phyloP scores from a whole-genome alignment of 2,329 filamentous ascomycete genomes.

The Fusarium multiceps region DNA sequence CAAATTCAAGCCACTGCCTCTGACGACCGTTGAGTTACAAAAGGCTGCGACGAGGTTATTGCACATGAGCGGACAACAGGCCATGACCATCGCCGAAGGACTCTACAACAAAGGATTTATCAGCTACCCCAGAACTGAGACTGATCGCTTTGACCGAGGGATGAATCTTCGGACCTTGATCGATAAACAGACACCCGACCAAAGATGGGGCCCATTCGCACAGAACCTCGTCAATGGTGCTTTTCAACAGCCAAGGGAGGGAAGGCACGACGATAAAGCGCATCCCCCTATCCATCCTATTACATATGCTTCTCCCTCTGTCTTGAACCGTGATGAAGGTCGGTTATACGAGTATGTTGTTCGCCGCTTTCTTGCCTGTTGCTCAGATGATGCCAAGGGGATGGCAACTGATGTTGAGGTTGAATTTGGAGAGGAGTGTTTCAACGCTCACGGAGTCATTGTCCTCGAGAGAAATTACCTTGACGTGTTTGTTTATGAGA shows the following conservation, averaged over 20 bases:
- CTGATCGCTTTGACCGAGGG: conserved; percentile 90
- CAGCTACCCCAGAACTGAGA: conserved; percentile 97
- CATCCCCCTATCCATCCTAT: conserved; percentile 98
- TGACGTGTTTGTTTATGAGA: conserved; percentile 95
- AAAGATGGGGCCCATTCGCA: conserved; percentile 83
- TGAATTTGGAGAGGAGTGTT: conserved; percentile 83
- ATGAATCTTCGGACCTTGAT: conserved; percentile 86
- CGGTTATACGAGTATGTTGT: conserved; percentile 93
- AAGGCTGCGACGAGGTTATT: conserved; percentile 93
- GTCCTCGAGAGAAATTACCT: conserved; percentile 93
- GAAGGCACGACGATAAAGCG: conserved; percentile 92
- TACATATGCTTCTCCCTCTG: conserved; percentile 77
- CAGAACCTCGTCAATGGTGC: conserved; percentile 77
- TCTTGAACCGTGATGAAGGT: conserved; percentile 74
- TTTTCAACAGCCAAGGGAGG: conserved; percentile 84
- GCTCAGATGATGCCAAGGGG: conserved; percentile 92
- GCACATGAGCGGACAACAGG: conserved; percentile 88
- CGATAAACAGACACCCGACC: conserved; percentile 83
- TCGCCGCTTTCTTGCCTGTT: conserved; percentile 92
- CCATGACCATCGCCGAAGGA: conserved; percentile 87
- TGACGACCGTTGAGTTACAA: conserved; percentile 96
- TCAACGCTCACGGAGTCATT: conserved; percentile 83
- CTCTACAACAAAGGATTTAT: conserved; percentile 97
- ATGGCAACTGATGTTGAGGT: conserved; percentile 87
- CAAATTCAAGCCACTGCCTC: conserved; percentile 91